Evolutionary conservation across 257 asterid genomes (phyloP).

Genomic region (Cynanchum wilfordii): DNA sequence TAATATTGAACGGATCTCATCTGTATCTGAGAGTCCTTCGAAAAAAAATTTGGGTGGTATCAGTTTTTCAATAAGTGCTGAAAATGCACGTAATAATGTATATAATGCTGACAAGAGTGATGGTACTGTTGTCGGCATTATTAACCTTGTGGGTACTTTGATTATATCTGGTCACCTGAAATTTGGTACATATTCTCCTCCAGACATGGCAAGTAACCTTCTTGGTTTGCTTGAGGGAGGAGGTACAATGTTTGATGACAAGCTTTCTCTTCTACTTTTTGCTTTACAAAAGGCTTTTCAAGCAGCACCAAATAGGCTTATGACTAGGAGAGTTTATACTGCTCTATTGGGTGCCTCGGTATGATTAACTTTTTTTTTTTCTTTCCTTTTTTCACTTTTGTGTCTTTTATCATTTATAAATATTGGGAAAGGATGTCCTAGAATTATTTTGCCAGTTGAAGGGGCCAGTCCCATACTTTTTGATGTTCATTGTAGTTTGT

Average conservation of each 20-base stretch:
- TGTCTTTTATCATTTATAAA: slow-evolving; percentile 16
- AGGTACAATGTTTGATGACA: slow-evolving; percentile 98
- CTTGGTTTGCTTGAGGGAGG: slow-evolving; percentile 88
- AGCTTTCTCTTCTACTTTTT: slow-evolving; percentile 92
- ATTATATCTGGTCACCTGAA: slow-evolving; percentile 84
- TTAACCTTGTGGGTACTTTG: slow-evolving; percentile 82
- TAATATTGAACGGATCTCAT: slow-evolving; percentile 49
- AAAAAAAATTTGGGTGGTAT: slow-evolving; percentile 75
- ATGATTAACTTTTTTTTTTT: slow-evolving; percentile 14
- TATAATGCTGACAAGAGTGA: slow-evolving; percentile 87
- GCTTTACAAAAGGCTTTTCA: slow-evolving; percentile 94
- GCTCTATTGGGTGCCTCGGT: slow-evolving; percentile 92
- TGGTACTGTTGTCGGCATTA: slow-evolving; percentile 71
- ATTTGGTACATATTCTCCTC: slow-evolving; percentile 65
- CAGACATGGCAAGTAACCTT: slow-evolving; percentile 63
- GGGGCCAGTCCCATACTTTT: not conserved
- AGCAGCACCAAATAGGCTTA: slow-evolving; percentile 91
- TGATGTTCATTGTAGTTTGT: not conserved
- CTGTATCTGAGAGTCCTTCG: slow-evolving; percentile 56
- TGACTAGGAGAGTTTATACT: slow-evolving; percentile 74
- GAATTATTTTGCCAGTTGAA: not conserved
- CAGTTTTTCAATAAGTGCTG: slow-evolving; percentile 77
- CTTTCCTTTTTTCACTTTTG: slow-evolving; percentile 8
- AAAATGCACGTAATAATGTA: slow-evolving; percentile 94
- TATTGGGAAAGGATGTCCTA: slow-evolving; percentile 1